Evolutionary conservation across 495 filamentous ascomycete species (phyloP), one percentile per base, ranked within the genome.

Genomic region (Hypoxylon fuscum): DNA sequence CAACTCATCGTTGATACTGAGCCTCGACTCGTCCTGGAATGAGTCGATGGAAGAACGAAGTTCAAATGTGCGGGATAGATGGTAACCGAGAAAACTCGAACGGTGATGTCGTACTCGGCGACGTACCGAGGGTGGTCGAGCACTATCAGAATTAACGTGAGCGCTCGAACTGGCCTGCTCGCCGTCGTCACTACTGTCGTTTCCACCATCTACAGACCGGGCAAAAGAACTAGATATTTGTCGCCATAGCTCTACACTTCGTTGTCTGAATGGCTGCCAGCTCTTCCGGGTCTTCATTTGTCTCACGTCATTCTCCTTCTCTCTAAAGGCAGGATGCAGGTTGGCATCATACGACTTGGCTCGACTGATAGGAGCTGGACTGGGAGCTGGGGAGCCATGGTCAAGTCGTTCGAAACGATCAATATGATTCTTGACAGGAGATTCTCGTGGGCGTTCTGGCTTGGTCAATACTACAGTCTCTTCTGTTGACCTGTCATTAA

Each of bases 371-470:
- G 66, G 40, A 45, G 35, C 22, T 61, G 23, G 32, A 14, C 18
- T 43, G 20, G 31, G 37, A 43, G 23, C 37, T 17, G 20, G 38
- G n/a, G 41, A 61, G 7, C 20, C 55, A 20, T 40, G 59, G 23
- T 54, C 61, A 2, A 76, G 32, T 5, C 42, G 48, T 55, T 78
- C 74, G 17, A 78, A 78, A 32, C 72, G 49, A 14, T 60, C 66
- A 12, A 78, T 76, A 2, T 67, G 70, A 8, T 59, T 50, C 55
- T 67, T 76, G 8, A 76, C 68, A 0, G 74, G 74, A 4, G 73
- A 77, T 15, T 72, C 62, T 43, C 40, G n/a, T n/a, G n/a, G n/a
- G n/a, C n/a, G n/a, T n/a, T n/a, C n/a, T n/a, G n/a, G 45, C 40
- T 57, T 49, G 12, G 45, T 54, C 47, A 38, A 15, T n/a, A 12